Evolutionary conservation across 2,329 filamentous ascomycete species (phyloP), one percentile per base, ranked within the genome.

Genomic region (Setomelanomma holmii): DNA sequence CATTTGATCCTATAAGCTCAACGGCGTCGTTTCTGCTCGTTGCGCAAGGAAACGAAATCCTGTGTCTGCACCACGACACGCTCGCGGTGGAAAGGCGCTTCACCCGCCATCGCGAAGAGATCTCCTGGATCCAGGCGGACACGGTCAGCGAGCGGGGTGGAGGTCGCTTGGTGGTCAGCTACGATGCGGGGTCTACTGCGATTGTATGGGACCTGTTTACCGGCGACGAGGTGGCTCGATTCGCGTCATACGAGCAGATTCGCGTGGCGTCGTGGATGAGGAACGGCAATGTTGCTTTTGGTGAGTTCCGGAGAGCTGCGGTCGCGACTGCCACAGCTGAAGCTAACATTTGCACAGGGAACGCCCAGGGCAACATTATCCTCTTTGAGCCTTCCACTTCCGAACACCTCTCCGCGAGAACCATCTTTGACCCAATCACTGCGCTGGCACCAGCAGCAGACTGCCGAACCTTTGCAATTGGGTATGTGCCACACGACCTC

Each of bases 181-280:
- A 96, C 68, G 95, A 99, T 80, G 85, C 85, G 16, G 89, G 91
- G 33, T 90, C 93, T 74, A 96, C 91, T 1, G 91, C 93, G 4
- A 96, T 98, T 69, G 91, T 98, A 6, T 99, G 95, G 95, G 93
- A 99, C 76, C 82, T 97, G 55, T 86, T 96, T 78, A 96, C 91
- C 0, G 95, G 95, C 42, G 87, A 92, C 53, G 92, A 97, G 75
- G 84, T 97, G 52, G 88, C 93, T 34, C 85, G 93, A n/a, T 98
- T 98, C 78, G 88, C 89, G 20, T 95, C 93, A 0, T 97, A 96
- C 69, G 91, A 96, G 68, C 86, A 90, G 61, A 83, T 98, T 58
- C 88, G 87, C 19, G 88, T 91, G 23, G 93, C 93, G 33, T 83
- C 90, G 11, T 99, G 95, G 91, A 97, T 99, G 93, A 85, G 89